Evolutionary conservation across 2,329 filamentous ascomycete genomes (phyloP), one percentile per base, ranked within the genome.

Genomic region (Aspergillus neoniger): DNA sequence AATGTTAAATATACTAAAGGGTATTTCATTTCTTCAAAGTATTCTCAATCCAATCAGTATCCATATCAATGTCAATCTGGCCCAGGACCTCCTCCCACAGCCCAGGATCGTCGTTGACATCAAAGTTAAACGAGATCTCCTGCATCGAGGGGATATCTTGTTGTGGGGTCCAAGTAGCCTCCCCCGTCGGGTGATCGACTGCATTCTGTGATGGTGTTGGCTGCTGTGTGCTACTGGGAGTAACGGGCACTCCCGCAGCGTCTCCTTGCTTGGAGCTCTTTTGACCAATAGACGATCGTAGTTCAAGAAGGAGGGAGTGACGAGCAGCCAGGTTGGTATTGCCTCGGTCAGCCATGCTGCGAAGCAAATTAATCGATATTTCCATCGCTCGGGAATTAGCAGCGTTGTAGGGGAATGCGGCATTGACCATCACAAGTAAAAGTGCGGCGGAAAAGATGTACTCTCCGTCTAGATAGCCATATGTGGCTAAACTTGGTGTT

Each of bases 391-490:
- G 65, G 2, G 71, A 73, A 65, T 81, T 82, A 21, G 72, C 68
- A 6, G 76, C 67, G 54, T 80, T 77, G 28, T 73, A 68, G 0
- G 83, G 83, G 59, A 86, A 84, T 1, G 82, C 79, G 9, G 80
- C 79, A 67, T 82, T 83, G 19, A 83, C 80, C 79, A 85, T 83
- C 23, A 85, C 80, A 5, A 86, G 77, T 2, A 85, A 76, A 10
- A 85, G 78, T 10, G 82, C 79, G 1, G 83, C 82, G 0, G 81
- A 83, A 65, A 85, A 85, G 23, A 80, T 78, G 65, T 85, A 83
- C 61, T 86, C 83, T 15, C 81, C 80, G 60, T 86, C 83, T 75
- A 85, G 83, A 67, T 84, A 86, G 23, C 83, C 83, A 65, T 83
- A 85, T 0, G 83, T 85, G 19, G 83, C 81, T 78, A 15, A n/a